Conservation (phyloP, 345 rosid genomes). For the Lenwebbia sp. region DNA sequence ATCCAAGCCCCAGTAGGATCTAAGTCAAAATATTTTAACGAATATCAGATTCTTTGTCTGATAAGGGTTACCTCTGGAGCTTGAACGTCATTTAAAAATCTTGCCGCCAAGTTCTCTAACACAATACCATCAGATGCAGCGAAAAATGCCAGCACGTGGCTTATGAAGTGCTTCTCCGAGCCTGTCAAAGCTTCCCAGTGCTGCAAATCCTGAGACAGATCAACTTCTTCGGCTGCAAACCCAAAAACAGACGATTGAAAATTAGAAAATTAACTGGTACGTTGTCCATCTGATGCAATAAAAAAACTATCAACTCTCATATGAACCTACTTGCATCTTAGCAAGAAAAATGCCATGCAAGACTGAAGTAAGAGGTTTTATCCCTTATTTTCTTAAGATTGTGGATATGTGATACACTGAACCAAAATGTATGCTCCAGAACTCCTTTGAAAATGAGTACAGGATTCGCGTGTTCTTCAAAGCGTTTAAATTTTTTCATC, state of each 20-base stretch:
- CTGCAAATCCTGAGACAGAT: conserved; percentile 71
- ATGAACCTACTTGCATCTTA: not conserved
- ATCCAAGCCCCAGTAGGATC: not conserved
- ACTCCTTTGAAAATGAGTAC: not conserved
- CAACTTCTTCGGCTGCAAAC: conserved; percentile 85
- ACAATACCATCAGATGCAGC: conserved; percentile 97
- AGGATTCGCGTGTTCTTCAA: not conserved
- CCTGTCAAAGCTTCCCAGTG: conserved; percentile 60
- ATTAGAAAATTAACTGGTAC: not conserved
- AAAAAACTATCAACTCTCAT: not conserved
- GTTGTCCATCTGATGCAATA: not conserved
- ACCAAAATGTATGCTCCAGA: not conserved
- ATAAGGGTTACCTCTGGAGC: conserved; percentile 56
- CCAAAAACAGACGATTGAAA: not conserved
- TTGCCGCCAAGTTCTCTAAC: conserved; percentile 78
- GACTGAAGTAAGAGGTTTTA: not conserved
- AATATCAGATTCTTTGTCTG: not conserved
- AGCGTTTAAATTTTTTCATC: not conserved
- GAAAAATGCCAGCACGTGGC: conserved; percentile 80
- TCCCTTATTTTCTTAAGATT: not conserved
- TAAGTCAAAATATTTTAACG: not conserved
- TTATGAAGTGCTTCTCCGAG: conserved; percentile 69
- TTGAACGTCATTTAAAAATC: conserved; percentile 82
- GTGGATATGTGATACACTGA: not conserved
- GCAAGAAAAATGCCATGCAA: not conserved